Conservation (phyloP, 1,284 basidiomycete genomes). For the Hypsizygus ulmarius region DNA sequence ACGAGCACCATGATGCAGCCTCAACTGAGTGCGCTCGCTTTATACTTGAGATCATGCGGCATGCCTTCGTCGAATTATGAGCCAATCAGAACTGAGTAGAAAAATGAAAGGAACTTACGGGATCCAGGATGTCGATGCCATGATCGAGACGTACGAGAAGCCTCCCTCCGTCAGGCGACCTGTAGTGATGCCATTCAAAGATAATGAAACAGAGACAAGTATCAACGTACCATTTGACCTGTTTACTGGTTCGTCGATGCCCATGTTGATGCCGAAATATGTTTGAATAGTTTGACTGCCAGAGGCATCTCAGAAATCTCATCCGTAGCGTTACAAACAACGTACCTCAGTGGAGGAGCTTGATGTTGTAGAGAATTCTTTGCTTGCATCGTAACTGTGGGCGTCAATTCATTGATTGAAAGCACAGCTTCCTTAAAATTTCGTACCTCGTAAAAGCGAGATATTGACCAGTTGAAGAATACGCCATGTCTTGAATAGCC, state of each 20-base stretch:
- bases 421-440: neutral
- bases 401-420: neutral
- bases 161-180: conserved; percentile 3
- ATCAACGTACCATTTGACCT: conserved; percentile 8
- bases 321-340: too few relatives aligned
- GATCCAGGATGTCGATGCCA: conserved; percentile 13
- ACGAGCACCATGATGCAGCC: conserved; percentile 9
- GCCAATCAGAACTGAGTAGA: too few relatives aligned
- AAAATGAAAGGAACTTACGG: neutral
- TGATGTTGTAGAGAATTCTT: too few relatives aligned
- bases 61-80: conserved; percentile 2
- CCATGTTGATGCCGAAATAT: neutral
- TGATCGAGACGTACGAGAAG: conserved; percentile 11
- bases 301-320: too few relatives aligned
- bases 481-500: conserved; percentile 15
- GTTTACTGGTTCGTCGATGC: conserved; percentile 3
- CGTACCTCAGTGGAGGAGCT: too few relatives aligned
- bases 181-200: neutral
- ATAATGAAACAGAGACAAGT: too few relatives aligned
- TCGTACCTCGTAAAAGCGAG: conserved; percentile 14
- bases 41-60: neutral
- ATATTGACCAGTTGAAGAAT: conserved; percentile 11
- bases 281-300: too few relatives aligned
- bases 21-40: conserved; percentile 8
- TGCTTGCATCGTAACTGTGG: too few relatives aligned